Evolutionary conservation across 768 basidiomycete species (phyloP), one percentile per base, ranked within the genome.

Genomic region (Rhodotorula taiwanensis): DNA sequence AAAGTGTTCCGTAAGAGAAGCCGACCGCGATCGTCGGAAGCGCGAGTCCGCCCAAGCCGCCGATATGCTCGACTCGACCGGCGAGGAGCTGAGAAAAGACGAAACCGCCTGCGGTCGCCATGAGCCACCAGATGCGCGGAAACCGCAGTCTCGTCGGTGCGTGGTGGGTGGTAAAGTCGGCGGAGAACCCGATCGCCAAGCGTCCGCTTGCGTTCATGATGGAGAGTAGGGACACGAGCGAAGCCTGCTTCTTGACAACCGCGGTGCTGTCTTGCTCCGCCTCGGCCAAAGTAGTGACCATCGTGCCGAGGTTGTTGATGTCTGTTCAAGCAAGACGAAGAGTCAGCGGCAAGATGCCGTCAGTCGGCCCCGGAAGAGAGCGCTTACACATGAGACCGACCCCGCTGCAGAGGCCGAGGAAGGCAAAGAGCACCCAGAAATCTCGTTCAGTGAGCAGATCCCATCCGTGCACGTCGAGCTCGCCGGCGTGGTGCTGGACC

Each of bases 301-400:
- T 43, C 18, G 55, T 63, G 15, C 68, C 69, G 55, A 70, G 33
- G 58, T 66, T 70, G 69, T 66, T 70, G 64, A 66, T 66, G 39
- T 45, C 42, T 45, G 36, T 13, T 5, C 30, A 9, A 4, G 43
- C 9, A n/a, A 18, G 25, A 44, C 28, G 41, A 23, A 5, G 15
- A 13, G 27, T 27, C n/a, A 43, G 55, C 21, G 9, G 16, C 10
- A 39, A 39, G 36, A 39, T 10, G 36, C 10, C 36, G 10, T 9
- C 36, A 16, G 10, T 39, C 16, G 10, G 16, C 9, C 10, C 10
- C 36, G 36, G 36, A 9, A 39, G 10, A 39, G 36, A 39, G 36
- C 9, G 36, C 36, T 39, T 16, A 43, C 28, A 50, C 59, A 62
- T 57, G 27, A 56, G 28, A 15, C 67, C 67, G 20, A 55, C 39